Conservation (phyloP, 495 filamentous ascomycete species). For the Penicillium psychrofluorescens region DNA sequence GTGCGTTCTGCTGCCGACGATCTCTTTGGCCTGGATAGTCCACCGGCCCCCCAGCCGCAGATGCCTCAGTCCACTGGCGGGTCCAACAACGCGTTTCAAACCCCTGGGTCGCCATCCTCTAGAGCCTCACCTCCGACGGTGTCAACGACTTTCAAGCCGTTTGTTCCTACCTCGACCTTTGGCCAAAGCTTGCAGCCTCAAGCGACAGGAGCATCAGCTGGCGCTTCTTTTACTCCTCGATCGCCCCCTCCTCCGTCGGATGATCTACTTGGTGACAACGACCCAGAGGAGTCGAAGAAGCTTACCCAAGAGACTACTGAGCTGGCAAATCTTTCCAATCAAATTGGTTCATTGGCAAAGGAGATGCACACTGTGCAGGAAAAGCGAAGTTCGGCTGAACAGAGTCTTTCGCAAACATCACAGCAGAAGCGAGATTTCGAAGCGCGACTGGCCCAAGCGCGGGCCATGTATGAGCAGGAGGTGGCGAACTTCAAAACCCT, state of each 20-base stretch:
- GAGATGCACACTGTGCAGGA: constrained; percentile 89
- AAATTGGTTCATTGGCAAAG: constrained; percentile 79
- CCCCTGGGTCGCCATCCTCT: constrained; percentile 31
- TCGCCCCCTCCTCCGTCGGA: constrained; percentile 57
- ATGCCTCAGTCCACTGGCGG: constrained; percentile 65
- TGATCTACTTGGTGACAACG: constrained; percentile 90
- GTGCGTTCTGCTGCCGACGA: constrained; percentile 78
- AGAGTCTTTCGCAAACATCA: constrained; percentile 67
- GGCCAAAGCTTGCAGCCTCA: constrained; percentile 76
- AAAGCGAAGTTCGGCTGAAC: constrained; percentile 69
- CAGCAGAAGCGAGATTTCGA: constrained; percentile 91
- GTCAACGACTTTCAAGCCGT: constrained; percentile 70
- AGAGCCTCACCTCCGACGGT: constrained; percentile 29
- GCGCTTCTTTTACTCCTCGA: constrained; percentile 32
- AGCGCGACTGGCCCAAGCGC: constrained; percentile 71
- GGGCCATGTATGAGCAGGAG: constrained; percentile 86
- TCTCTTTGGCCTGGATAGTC: constrained; percentile 77
- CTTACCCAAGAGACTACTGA: constrained; percentile 84
- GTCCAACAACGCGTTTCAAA: constrained; percentile 41
- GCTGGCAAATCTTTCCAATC: constrained; percentile 93
- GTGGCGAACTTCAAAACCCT: constrained; percentile 75
- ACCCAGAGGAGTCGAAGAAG: constrained; percentile 82
- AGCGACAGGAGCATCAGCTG: constrained; percentile 61
- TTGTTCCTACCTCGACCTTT: constrained; percentile 84
- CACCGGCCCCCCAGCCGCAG: constrained; percentile 50